These are phyloP conservation scores for Taxillus chinensis DNA, from an alignment of 164 flowering plant genomes.

Conservation along the genomic window DNA sequence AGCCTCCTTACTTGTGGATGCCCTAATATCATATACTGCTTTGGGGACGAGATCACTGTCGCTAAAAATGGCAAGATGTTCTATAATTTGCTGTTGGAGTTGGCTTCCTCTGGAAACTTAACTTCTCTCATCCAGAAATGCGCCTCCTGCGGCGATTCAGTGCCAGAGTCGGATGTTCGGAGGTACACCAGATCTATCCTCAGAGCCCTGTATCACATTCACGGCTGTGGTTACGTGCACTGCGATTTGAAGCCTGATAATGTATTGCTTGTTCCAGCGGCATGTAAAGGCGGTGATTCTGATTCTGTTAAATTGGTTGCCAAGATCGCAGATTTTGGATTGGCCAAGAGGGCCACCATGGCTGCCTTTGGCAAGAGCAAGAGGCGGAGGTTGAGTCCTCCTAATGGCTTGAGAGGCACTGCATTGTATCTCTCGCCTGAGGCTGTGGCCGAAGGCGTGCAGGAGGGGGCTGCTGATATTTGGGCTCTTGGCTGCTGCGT, in stretches of 20 bases:
- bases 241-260: slow-evolving; percentile 19
- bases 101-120: slow-evolving; percentile 17
- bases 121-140: slow-evolving; percentile 10
- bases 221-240: slow-evolving; percentile 16
- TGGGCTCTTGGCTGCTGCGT: slow-evolving; percentile 24
- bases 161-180: slow-evolving; percentile 17
- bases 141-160: no score
- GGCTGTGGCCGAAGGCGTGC: slow-evolving; percentile 9
- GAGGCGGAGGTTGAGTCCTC: slow-evolving; percentile 8
- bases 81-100: slow-evolving; percentile 21
- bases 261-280: background rate
- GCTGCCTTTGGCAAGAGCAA: slow-evolving; percentile 3
- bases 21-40: slow-evolving; percentile 19
- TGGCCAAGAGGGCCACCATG: slow-evolving; percentile 7
- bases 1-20: slow-evolving; percentile 10
- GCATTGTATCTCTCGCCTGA: slow-evolving; percentile 18
- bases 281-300: background rate
- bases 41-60: slow-evolving; percentile 15
- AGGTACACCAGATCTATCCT: slow-evolving; percentile 14
- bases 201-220: slow-evolving; percentile 13
- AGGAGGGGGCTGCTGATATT: slow-evolving; percentile 14
- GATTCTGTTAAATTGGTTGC: slow-evolving; percentile 1
- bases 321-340: slow-evolving; percentile 15
- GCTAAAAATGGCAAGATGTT: slow-evolving; percentile 6
- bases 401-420: slow-evolving; percentile 13